Base-by-base conservation (phyloP, 768 basidiomycete genomes). In the Leccinum obscurum region DNA sequence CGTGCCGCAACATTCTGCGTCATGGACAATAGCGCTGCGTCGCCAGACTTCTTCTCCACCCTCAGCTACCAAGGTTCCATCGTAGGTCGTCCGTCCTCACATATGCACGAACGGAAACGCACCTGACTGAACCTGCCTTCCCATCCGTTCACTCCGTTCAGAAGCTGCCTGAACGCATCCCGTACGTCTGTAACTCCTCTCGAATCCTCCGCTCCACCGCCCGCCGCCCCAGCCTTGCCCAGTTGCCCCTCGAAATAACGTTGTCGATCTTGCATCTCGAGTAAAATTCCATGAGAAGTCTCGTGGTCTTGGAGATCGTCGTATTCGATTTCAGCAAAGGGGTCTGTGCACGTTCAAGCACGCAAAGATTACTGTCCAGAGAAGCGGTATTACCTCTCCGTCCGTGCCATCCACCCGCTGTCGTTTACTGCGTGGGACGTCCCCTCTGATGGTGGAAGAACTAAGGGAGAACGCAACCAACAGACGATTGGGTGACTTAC, bases 191-290 rank as follows among this genome's bases (percentile, higher is more conserved):
- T 61, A 44, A 75, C 71, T 51, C 72, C 70, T 51, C 67, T 67
- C 14, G 64, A 62, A 30, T 54, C 52, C 9, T 51, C 61, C 10
- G 22, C 50, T 17, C 26, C 55, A 8, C 60, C 28, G 24, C 57
- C 28, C 15, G 41, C 44, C 32, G 15, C 41, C 28, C 70, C 65
- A 11, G 50, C 61, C 44, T 70, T 72, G 9, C 77, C 69, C 68
- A 82, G 78, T 50, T 85, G 78, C 6, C 86, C 89, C 68, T 93
- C 91, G 60, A 92, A 95, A 70, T 91, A 92, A 11, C 88, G 82
- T 65, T 91, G 86, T 56, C 87, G 83, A 66, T 92, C 91, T 74
- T 90, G 87, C 87, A 97, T 94, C 62, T 97, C 88, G 39, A 98
- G 80, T 2, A 87, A 70, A 32, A 97, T 90, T 3, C 92, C 92